Conservation (phyloP, 371 early-diverging fungal genomes). For the Mucor saturninus region DNA sequence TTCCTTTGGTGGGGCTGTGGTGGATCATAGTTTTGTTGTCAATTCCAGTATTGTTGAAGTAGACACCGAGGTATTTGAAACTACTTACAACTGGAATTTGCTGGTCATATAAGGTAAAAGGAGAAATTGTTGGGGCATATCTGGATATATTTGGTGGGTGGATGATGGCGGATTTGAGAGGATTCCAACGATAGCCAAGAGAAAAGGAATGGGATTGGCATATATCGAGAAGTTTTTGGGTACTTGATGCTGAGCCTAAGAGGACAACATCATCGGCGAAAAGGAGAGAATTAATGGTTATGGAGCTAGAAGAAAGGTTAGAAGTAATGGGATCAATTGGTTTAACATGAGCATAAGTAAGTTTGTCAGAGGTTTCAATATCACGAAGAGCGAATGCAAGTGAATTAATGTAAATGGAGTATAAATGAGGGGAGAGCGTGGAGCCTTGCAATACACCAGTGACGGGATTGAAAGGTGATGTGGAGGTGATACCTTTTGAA, state of each 20-base stretch:
- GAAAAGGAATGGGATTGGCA: slow-evolving; percentile 19
- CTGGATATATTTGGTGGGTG: slow-evolving; percentile 13
- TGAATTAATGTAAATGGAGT: slow-evolving; percentile 20
- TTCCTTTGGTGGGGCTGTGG: not conserved
- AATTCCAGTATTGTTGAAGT: slow-evolving; percentile 4
- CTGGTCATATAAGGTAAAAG: not conserved
- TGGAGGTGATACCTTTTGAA: not conserved
- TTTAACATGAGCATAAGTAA: not conserved
- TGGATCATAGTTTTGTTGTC: slow-evolving; percentile 6
- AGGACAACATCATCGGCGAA: slow-evolving; percentile 38
- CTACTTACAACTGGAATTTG: too few relatives aligned
- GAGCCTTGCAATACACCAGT: slow-evolving; percentile 16
- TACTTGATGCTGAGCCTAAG: slow-evolving; percentile 21
- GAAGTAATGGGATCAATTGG: not conserved
- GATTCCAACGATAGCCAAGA: slow-evolving; percentile 36
- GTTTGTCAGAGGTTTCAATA: not conserved
- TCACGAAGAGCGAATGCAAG: slow-evolving; percentile 15
- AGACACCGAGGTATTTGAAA: slow-evolving; percentile 22
- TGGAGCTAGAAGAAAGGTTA: slow-evolving; percentile 6
- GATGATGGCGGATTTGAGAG: slow-evolving; percentile 32
- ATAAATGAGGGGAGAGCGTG: slow-evolving; percentile 9
- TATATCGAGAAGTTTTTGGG: slow-evolving; percentile 18
- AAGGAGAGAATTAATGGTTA: not conserved
- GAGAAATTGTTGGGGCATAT: slow-evolving; percentile 16
- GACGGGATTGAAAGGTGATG: slow-evolving; percentile 2